A percentile compares a stretch with the other conserved stretches of the same genome.
phyloP scores from a whole-genome alignment of 306 rosid genomes.

The Canavalia ensiformis region DNA sequence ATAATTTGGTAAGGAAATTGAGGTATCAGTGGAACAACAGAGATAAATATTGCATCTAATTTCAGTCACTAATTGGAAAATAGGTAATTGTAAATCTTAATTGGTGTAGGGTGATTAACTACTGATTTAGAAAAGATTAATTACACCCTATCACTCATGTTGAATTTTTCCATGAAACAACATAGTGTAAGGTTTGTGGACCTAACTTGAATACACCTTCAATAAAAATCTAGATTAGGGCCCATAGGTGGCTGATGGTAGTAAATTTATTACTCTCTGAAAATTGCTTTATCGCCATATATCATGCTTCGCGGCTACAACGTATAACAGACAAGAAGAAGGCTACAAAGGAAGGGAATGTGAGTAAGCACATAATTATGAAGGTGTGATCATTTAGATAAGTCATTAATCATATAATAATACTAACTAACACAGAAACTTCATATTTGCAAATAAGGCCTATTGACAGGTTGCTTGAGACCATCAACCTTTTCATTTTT shows the following conservation, averaged over 20 bases:
- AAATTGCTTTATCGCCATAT: constrained; percentile 33
- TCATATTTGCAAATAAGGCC: constrained; percentile 39
- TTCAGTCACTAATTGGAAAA: background rate
- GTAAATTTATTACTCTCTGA: constrained; percentile 35
- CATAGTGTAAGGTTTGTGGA: constrained; percentile 42
- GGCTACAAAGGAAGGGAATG: constrained; percentile 50
- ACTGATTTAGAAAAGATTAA: constrained; percentile 36
- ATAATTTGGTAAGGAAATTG: constrained; percentile 17
- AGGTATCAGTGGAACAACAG: background rate
- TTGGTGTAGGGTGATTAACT: constrained; percentile 26
- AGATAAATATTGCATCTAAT: constrained; percentile 22
- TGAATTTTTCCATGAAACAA: constrained; percentile 29
- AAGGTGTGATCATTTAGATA: constrained; percentile 20
- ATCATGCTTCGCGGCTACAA: constrained; percentile 40
- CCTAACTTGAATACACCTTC: constrained; percentile 36
- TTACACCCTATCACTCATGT: constrained; percentile 18
- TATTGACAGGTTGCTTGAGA: constrained; percentile 33
- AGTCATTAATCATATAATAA: constrained; percentile 34
- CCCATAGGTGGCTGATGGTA: constrained; percentile 21
- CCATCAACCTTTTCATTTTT: constrained; percentile 15
- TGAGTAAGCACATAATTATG: constrained; percentile 43
- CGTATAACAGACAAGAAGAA: constrained; percentile 52
- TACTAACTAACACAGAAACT: constrained; percentile 13
- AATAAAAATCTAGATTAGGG: constrained; percentile 39
- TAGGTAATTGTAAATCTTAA: background rate